Conservation (phyloP, 768 basidiomycete genomes). For the Suillus clintonianus region DNA sequence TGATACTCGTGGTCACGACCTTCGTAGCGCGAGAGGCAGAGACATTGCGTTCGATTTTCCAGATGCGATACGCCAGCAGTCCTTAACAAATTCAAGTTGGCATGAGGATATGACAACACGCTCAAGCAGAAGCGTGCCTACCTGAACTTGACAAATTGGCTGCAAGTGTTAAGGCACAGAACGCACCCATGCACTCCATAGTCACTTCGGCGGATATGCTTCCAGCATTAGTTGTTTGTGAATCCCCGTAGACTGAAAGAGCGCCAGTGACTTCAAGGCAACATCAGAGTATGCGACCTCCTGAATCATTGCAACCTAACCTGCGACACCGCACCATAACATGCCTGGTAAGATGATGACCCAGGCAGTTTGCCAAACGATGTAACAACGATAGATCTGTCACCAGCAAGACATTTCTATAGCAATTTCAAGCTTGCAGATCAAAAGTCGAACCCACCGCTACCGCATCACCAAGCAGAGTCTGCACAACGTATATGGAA, state of each 20-base stretch:
- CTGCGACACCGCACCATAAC: constrained; percentile 7
- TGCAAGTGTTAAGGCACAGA: constrained; percentile 4
- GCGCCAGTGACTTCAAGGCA: not conserved
- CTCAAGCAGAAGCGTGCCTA: not conserved
- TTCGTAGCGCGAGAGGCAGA: not conserved
- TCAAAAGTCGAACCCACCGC: not conserved
- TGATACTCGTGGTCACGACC: constrained; percentile 12
- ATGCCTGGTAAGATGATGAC: constrained; percentile 11
- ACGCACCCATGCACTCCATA: constrained; percentile 2
- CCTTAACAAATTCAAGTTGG: not conserved
- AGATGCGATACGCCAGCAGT: not conserved
- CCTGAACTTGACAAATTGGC: constrained; percentile 2
- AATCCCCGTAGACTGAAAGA: constrained; percentile 4
- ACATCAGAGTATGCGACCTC: not conserved
- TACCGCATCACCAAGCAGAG: constrained; percentile 8
- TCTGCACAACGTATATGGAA: constrained; percentile 16
- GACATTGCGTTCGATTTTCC: not conserved
- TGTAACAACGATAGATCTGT: constrained; percentile 16
- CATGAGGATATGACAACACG: not conserved
- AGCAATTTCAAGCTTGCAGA: not conserved
- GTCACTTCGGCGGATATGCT: not conserved
- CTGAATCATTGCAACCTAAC: not conserved
- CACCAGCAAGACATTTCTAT: not conserved
- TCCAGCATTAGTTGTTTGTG: not conserved
- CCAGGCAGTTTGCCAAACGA: constrained; percentile 13